Evolutionary conservation across 2,329 filamentous ascomycete species (phyloP).

Genomic region (Colletotrichum destructivum): DNA sequence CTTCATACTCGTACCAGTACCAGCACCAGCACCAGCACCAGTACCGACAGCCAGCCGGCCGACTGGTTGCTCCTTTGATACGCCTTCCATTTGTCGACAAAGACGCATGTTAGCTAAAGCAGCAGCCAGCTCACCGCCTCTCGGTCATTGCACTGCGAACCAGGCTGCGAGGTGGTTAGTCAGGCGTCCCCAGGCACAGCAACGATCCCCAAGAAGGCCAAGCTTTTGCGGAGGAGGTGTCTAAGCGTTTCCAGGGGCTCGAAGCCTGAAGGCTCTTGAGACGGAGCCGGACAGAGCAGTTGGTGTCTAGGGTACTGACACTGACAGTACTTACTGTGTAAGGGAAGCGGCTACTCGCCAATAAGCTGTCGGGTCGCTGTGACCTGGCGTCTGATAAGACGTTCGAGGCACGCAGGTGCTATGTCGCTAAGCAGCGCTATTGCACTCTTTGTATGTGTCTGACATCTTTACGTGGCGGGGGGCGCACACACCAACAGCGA

Average conservation of each 20-base stretch:
- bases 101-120: background rate
- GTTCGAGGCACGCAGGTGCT: slow-evolving; percentile 34
- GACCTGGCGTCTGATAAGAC: slow-evolving; percentile 28
- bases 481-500: slow-evolving; percentile 13
- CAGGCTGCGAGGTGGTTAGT: background rate
- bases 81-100: background rate
- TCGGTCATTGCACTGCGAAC: too few relatives aligned
- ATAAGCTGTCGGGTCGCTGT: background rate
- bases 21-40: too few relatives aligned
- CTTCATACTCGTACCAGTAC: too few relatives aligned
- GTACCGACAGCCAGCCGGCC: background rate
- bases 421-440: slow-evolving; percentile 11
- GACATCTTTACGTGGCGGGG: slow-evolving; percentile 11
- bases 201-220: slow-evolving; percentile 11
- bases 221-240: slow-evolving; percentile 26
- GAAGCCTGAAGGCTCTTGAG: slow-evolving; percentile 13
- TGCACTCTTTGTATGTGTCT: slow-evolving; percentile 14
- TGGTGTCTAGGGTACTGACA: too few relatives aligned
- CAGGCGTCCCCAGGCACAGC: slow-evolving; percentile 13
- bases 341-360: background rate
- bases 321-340: background rate
- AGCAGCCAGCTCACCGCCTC: background rate
- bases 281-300: slow-evolving; percentile 21
- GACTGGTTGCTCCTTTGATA: background rate
- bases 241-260: slow-evolving; percentile 26